Evolutionary conservation across 148 eudicot genomes (phyloP).

Genomic region (Spergularia marina): DNA sequence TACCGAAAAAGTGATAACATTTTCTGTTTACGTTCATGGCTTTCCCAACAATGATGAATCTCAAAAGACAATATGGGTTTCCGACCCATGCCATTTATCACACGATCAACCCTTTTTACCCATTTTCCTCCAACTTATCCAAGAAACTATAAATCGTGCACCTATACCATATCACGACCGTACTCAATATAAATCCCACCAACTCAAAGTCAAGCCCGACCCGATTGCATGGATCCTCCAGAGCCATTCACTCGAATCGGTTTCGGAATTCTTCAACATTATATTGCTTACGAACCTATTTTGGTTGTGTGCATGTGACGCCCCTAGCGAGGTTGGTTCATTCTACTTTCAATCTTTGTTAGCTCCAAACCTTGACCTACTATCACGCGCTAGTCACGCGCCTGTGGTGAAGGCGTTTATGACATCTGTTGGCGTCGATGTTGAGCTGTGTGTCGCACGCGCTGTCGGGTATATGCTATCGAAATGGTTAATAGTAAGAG

Average conservation of each 20-base stretch:
- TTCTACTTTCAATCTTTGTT: conserved; percentile 66
- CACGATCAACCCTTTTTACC: conserved; percentile 66
- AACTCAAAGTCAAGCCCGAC: conserved; percentile 47
- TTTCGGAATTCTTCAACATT: conserved; percentile 62
- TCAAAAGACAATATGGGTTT: conserved; percentile 54
- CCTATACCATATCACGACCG: conserved; percentile 43
- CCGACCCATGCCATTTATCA: conserved; percentile 55
- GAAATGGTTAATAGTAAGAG: conserved; percentile 65
- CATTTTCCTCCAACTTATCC: conserved; percentile 66
- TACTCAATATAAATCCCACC: conserved; percentile 46
- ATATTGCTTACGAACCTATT: conserved; percentile 65
- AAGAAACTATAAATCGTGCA: conserved; percentile 54
- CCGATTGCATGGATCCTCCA: conserved; percentile 57
- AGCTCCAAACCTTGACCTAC: conserved; percentile 49
- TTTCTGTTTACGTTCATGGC: conserved; percentile 46
- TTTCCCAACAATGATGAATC: conserved; percentile 24
- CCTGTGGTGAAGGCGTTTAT: conserved; percentile 56
- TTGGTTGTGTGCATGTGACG: conserved; percentile 71
- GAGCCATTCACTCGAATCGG: conserved; percentile 71
- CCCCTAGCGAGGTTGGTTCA: conserved; percentile 68
- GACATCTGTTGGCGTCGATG: conserved; percentile 51
- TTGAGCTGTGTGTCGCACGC: conserved; percentile 71
- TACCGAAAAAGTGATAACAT: conserved; percentile 34
- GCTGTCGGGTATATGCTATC: conserved; percentile 79
- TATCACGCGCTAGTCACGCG: conserved; percentile 42